Percentiles rank a stretch among this genome's conserved stretches.
Evolutionary conservation across 2,329 filamentous ascomycete species (phyloP).

Genomic region (Aspergillus intermedius): DNA sequence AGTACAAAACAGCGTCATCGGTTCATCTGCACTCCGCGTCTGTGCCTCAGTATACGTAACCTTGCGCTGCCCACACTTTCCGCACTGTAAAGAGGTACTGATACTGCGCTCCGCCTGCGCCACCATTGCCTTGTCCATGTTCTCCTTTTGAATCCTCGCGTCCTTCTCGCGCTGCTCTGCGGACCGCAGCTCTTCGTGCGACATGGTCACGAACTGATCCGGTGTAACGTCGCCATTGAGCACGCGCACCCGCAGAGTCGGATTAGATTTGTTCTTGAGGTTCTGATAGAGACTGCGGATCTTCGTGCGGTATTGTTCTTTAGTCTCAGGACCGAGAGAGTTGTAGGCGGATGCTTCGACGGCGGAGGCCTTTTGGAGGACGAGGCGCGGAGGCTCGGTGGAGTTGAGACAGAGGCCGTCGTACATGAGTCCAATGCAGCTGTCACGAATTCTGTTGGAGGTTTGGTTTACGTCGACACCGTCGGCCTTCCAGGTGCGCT

Average conservation of each 20-base stretch:
- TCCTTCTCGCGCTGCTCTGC: conserved; percentile 73
- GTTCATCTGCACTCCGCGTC: conserved; percentile 91
- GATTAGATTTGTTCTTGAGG: conserved; percentile 86
- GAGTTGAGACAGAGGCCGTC: conserved; percentile 78
- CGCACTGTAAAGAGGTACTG: conserved; percentile 78
- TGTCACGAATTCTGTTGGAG: conserved; percentile 66
- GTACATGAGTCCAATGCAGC: conserved; percentile 85
- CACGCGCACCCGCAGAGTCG: conserved; percentile 67
- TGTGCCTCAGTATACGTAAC: conserved; percentile 96
- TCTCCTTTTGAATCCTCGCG: conserved; percentile 72
- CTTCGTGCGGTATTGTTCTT: conserved; percentile 73
- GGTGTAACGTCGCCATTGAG: conserved; percentile 66
- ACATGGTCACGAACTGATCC: conserved; percentile 75
- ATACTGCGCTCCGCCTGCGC: conserved; percentile 87
- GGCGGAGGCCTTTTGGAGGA: conserved; percentile 61
- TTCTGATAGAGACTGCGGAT: conserved; percentile 91
- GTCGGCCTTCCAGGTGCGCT: conserved; percentile 76
- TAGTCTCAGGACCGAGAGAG: conserved; percentile 62
- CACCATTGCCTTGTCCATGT: conserved; percentile 96
- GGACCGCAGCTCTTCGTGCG: conserved; percentile 83
- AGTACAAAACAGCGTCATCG: conserved; percentile 49
- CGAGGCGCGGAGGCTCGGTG: conserved; percentile 50
- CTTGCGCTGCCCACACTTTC: conserved; percentile 87
- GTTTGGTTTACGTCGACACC: conserved; percentile 72
- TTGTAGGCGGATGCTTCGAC: conserved; percentile 72